Conservation (phyloP, 306 rosid species). For the Sicyos baderoa region DNA sequence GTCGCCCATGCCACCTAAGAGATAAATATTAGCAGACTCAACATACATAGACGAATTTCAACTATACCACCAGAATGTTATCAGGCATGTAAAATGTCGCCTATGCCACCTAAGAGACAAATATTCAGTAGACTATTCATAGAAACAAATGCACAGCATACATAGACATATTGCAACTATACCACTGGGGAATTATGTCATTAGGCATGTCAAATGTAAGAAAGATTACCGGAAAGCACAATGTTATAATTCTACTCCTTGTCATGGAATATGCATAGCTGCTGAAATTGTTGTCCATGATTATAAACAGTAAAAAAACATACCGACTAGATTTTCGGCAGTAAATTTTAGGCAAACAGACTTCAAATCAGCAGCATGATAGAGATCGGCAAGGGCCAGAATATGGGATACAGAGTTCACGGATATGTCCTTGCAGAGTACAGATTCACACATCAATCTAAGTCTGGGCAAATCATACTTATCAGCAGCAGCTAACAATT, state of each 20-base stretch:
- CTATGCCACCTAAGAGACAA: constrained; percentile 14
- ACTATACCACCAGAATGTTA: no score
- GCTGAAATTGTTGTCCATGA: constrained; percentile 13
- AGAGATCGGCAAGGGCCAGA: constrained; percentile 80
- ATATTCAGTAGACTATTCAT: constrained; percentile 6
- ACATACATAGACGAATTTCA: background rate
- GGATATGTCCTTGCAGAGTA: constrained; percentile 83
- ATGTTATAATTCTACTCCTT: constrained; percentile 13
- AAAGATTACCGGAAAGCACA: constrained; percentile 8
- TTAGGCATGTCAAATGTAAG: background rate
- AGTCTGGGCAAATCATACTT: constrained; percentile 78
- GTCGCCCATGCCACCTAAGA: constrained; percentile 13
- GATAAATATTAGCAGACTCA: constrained; percentile 1
- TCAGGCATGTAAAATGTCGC: background rate
- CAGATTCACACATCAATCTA: constrained; percentile 85
- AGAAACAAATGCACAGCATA: background rate
- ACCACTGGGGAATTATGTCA: background rate
- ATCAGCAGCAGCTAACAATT: constrained; percentile 83
- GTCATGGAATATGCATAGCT: background rate
- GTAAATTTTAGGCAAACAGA: constrained; percentile 80
- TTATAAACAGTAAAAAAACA: constrained; percentile 21
- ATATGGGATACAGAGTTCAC: constrained; percentile 82
- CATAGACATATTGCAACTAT: background rate
- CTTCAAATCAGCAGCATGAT: constrained; percentile 74
- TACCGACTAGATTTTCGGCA: constrained; percentile 92